Conservation (phyloP, 768 basidiomycete species). For the Tricholoma matsutake region DNA sequence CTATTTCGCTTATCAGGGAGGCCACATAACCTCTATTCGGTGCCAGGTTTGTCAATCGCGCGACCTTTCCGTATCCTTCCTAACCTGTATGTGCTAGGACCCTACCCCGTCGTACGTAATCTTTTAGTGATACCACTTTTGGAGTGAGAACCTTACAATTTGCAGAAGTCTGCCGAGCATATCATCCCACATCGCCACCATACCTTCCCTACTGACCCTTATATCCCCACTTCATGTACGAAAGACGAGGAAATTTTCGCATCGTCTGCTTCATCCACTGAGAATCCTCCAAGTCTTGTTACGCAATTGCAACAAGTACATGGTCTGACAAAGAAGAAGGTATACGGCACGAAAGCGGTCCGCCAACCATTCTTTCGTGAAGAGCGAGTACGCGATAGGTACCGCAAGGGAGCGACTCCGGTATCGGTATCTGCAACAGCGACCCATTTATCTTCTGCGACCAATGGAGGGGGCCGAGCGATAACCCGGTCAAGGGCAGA, state of each 20-base stretch:
- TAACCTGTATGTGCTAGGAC: conserved; percentile 2
- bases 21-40: conserved; percentile 20
- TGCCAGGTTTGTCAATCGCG: conserved; percentile 23
- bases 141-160: neutral
- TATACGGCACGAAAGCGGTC: conserved; percentile 50
- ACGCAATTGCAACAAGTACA: conserved; percentile 63
- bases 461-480: conserved; percentile 28
- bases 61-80: conserved; percentile 2
- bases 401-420: conserved; percentile 20
- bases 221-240: conserved; percentile 16
- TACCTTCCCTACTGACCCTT: conserved; percentile 33
- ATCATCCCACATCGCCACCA: conserved; percentile 30
- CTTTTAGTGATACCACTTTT: conserved; percentile 5
- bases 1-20: conserved; percentile 44
- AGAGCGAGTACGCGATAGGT: conserved; percentile 36
- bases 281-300: conserved; percentile 49
- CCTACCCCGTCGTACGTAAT: conserved; percentile 33
- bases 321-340: conserved; percentile 68
- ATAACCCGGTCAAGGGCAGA: conserved; percentile 33
- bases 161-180: conserved; percentile 14
- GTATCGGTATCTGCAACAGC: conserved; percentile 25
- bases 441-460: conserved; percentile 4
- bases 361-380: conserved; percentile 54
- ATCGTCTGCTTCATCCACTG: conserved; percentile 17
- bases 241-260: conserved; percentile 28